Evolutionary conservation across 768 basidiomycete species (phyloP), one percentile per base, ranked within the genome.

Genomic region (Crucibulum laeve): DNA sequence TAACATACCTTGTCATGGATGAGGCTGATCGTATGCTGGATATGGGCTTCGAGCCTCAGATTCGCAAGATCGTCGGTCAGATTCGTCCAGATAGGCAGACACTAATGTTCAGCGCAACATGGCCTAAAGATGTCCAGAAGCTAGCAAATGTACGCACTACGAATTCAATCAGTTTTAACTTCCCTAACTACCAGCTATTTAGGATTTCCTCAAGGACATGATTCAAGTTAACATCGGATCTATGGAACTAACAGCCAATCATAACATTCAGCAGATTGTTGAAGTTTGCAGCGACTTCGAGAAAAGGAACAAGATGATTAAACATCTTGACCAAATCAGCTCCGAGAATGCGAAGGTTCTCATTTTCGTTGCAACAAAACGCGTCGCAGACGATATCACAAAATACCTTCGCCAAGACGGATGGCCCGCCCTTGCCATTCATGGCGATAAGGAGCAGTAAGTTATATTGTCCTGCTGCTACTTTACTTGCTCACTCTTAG

Each of bases 21-120:
- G 96, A 99, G 67, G 96, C 96, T 35, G 96, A 99, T 72, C 91
- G 96, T 59, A 99, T 99, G 96, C 79, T 99, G 51, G 96, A 99
- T 73, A 99, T 99, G 96, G 96, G 96, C 76, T 99, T 99, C 71
- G 96, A 99, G 70, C 96, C 96, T 42, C 96, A 99, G 64, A 98
- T 99, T 61, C 79, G 94, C 60, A 98, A 98, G 71, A 97, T 99
- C 52, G 90, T 98, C 53, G 74, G 84, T 53, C 96, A 99, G 66
- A 94, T 99, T 58, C 84, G 96, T 30, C 96, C 96, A 33, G 96
- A 99, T 71, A 82, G 96, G 57, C 96, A 99, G 61, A 99, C 96
- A 1, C 77, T 98, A 53, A 96, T 99, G 84, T 99, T 99, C 76
- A 96, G 92, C 42, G 96, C 96, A 10, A 99, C 96, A 5, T 99